These are phyloP conservation scores for Mortierella claussenii DNA, from an alignment of 192 early-diverging fungal genomes.

Conservation along the genomic window DNA sequence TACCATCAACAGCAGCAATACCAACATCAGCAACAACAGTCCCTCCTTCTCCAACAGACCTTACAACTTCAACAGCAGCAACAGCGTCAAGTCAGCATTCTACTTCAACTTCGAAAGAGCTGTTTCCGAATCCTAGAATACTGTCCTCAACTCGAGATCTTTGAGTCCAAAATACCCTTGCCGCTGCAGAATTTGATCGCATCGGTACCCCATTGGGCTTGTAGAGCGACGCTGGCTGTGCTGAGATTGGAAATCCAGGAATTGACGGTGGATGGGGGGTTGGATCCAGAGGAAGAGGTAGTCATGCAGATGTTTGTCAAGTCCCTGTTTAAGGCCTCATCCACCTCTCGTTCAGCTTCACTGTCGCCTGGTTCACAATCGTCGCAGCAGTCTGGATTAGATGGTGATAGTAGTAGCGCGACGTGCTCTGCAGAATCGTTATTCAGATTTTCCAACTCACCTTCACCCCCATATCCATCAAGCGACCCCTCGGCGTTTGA, in stretches of 20 bases:
- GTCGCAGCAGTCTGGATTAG: not conserved
- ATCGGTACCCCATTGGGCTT: constrained; percentile 23
- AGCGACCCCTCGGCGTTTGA: not conserved
- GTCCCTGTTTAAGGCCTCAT: constrained; percentile 23
- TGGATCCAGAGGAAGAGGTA: constrained; percentile 37
- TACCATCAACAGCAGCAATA: constrained; percentile 14
- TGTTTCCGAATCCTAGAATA: constrained; percentile 16
- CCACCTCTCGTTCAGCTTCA: not conserved
- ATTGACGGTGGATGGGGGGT: constrained; percentile 7
- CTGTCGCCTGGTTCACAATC: not conserved
- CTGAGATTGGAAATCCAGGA: constrained; percentile 29
- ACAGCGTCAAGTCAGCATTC: constrained; percentile 1
- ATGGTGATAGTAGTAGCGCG: too few species aligned
- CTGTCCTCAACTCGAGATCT: constrained; percentile 10
- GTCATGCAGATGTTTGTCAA: constrained; percentile 45
- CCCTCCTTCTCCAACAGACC: not conserved
- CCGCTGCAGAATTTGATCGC: constrained; percentile 17
- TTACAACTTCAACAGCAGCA: constrained; percentile 1
- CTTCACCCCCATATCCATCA: constrained; percentile 1
- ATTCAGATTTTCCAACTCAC: not conserved
- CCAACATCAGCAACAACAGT: not conserved
- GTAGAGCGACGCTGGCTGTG: constrained; percentile 2
- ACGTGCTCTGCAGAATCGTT: too few species aligned
- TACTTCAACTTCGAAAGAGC: not conserved
- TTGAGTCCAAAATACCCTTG: constrained; percentile 19